These are phyloP conservation scores for Pyrenochaeta sp. DNA, from an alignment of 2,329 filamentous ascomycete species.

Conservation along the genomic window DNA sequence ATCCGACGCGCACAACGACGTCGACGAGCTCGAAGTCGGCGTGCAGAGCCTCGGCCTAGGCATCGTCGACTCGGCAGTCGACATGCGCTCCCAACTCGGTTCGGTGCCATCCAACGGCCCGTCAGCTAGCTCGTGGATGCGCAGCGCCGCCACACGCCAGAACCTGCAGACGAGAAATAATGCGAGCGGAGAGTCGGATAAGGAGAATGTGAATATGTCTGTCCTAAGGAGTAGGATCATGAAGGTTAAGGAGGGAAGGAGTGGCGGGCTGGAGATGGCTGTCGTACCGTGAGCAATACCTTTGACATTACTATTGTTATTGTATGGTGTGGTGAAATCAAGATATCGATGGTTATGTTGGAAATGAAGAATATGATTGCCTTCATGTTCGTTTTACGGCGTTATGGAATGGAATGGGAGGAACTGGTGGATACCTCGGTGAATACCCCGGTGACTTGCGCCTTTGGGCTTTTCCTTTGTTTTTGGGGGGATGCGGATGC, in stretches of 20 bases:
- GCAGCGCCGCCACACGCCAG: no score
- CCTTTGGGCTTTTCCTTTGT: no score
- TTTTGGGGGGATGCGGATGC: no score
- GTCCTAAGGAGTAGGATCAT: conserved; percentile 31
- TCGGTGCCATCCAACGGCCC: conserved; percentile 3
- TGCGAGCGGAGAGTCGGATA: conserved; percentile 30
- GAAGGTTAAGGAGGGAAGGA: conserved; percentile 29
- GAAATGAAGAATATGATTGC: no score
- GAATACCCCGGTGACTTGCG: no score
- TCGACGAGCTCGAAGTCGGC: conserved; percentile 33
- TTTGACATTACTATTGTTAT: no score
- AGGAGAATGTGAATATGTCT: conserved; percentile 39
- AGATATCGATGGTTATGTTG: no score
- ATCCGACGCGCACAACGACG: conserved; percentile 10
- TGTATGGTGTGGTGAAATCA: no score
- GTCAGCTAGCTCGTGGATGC: conserved; percentile 7
- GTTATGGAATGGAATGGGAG: no score
- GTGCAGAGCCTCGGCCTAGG: conserved; percentile 42
- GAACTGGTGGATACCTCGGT: no score
- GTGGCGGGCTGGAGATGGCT: conserved; percentile 32
- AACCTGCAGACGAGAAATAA: no score
- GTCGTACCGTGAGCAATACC: conserved; percentile 16
- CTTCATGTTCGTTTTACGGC: no score
- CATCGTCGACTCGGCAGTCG: conserved; percentile 37
- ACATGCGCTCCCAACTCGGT: conserved; percentile 21